Conservation (phyloP, 805 yeast species). For the Kregervanrija pseudodelftensis region DNA sequence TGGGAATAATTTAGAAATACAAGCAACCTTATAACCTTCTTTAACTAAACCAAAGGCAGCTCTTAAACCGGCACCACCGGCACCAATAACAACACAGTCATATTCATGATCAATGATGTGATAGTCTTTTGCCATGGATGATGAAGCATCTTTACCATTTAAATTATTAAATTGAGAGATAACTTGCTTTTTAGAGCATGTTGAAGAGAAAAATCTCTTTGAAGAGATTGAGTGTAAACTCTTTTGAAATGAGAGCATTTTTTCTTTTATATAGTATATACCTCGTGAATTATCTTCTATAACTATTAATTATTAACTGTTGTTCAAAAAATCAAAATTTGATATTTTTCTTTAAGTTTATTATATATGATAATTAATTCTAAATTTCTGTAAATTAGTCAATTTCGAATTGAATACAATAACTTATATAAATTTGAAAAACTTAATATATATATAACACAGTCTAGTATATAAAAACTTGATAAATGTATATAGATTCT, state of each 20-base stretch:
- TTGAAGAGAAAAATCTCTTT: constrained; percentile 26
- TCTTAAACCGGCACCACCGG: constrained; percentile 98
- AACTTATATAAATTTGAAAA: too few relatives aligned
- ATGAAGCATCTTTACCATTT: constrained; percentile 45
- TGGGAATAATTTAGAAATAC: constrained; percentile 94
- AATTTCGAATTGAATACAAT: too few relatives aligned
- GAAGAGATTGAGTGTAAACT: constrained; percentile 13
- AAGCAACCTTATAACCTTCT: constrained; percentile 96
- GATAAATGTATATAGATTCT: too few relatives aligned
- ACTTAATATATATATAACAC: too few relatives aligned
- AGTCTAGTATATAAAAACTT: too few relatives aligned
- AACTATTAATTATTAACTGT: too few relatives aligned
- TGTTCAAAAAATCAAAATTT: too few relatives aligned
- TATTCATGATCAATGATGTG: constrained; percentile 95
- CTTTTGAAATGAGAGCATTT: constrained; percentile 21
- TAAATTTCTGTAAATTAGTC: too few relatives aligned
- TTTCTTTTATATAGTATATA: neutral
- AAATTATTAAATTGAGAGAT: constrained; percentile 34
- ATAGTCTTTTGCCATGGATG: constrained; percentile 60
- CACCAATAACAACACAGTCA: constrained; percentile 97
- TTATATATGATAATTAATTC: too few relatives aligned
- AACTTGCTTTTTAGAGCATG: constrained; percentile 22
- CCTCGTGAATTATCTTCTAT: too few relatives aligned
- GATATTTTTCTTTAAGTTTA: too few relatives aligned
- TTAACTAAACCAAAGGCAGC: constrained; percentile 98